Conservation (phyloP, 345 rosid genomes). For the Kandelia obovata region DNA sequence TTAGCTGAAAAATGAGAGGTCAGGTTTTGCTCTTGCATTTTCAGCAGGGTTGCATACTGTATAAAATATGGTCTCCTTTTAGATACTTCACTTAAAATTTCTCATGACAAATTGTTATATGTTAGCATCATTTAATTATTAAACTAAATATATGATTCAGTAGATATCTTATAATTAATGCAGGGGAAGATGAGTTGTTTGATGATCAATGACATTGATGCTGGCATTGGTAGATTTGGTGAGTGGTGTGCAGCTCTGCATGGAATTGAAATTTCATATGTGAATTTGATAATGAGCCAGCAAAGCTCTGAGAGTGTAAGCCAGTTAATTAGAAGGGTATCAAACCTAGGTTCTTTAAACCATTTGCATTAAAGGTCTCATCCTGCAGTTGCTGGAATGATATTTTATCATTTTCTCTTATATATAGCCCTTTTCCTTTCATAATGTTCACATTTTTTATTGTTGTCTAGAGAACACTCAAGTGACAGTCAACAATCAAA, state of each 20-base stretch:
- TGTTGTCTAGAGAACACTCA: constrained; percentile 69
- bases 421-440: background rate
- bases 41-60: background rate
- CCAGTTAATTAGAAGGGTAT: background rate
- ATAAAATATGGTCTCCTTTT: background rate
- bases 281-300: background rate
- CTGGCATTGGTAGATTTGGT: constrained; percentile 98
- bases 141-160: constrained; percentile 1
- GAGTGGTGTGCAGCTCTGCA: constrained; percentile 18
- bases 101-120: background rate
- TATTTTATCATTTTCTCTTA: background rate
- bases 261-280: constrained; percentile 2
- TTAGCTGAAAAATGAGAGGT: background rate
- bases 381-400: background rate
- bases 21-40: background rate
- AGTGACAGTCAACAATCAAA: constrained; percentile 92
- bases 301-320: background rate
- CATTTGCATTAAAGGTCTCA: background rate
- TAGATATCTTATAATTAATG: constrained; percentile 23
- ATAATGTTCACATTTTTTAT: constrained; percentile 3
- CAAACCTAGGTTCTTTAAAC: background rate
- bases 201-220: constrained; percentile 95
- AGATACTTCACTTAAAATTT: background rate
- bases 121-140: background rate
- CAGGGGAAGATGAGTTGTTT: constrained; percentile 99